Evolutionary conservation across 495 filamentous ascomycete species (phyloP), one percentile per base, ranked within the genome.

Genomic region (Xylaria venustula): DNA sequence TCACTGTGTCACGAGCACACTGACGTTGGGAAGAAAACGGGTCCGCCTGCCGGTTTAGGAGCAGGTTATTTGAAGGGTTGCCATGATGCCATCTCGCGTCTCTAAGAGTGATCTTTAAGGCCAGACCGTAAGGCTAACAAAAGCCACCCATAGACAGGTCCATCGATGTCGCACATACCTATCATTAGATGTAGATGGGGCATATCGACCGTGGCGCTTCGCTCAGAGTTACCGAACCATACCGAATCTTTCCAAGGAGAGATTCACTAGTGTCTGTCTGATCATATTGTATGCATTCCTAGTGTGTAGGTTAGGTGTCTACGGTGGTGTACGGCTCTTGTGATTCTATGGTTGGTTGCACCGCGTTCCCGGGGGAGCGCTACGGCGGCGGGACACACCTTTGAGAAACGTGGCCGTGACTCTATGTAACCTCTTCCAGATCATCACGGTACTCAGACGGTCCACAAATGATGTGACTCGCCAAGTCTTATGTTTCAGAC

Each of bases 371-470:
- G 51, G n/a, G 15, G n/a, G 36, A 26, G 8, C 51, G 36, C 51
- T 37, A 54, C 30, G 11, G 30, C 30, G 30, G 30, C n/a, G n/a
- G n/a, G 36, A 54, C 51, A 42, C 28, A 42, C 36, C 20, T n/a
- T 22, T 42, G 51, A 28, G 51, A 54, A 54, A 54, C 51, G 51
- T 54, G 51, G 51, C 36, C 23, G 51, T 23, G 34, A 11, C 5
- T 34, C 34, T 54, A 28, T 28, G 42, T 46, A 22, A 6, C 32
- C 34, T n/a, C 20, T 34, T 54, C 50, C 11, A 34, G 50, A 20
- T 30, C 25, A 54, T 8, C 1, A 54, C 17, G 17, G 50, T 41
- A 7, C 14, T 17, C 19, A 17, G 50, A n/a, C 28, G 20, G 22
- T 12, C 26, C 23, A 42, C 51, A 20, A 54, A 3, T n/a, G 4